A percentile compares a stretch with the other conserved stretches of the same genome.
Conservation (phyloP, 225 moss, liverwort and hornwort species). For the Marchantia paleacea region DNA sequence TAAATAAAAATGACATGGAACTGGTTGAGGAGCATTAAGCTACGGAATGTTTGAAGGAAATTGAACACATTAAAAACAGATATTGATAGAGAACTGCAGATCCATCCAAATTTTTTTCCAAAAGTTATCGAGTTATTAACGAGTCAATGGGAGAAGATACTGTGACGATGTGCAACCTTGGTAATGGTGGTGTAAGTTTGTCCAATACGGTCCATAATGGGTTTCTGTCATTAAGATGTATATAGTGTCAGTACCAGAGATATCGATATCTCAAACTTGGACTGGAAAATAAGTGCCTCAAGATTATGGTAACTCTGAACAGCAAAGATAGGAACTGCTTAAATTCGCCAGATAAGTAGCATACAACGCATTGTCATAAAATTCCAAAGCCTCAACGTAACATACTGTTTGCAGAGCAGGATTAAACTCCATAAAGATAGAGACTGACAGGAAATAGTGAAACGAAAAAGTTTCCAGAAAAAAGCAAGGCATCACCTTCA, state of each 20-base stretch:
- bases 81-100: too few relatives aligned
- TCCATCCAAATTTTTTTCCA: too few relatives aligned
- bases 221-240: conserved; percentile 61
- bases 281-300: background rate
- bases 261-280: too few relatives aligned
- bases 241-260: background rate
- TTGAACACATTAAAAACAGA: too few relatives aligned
- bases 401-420: background rate
- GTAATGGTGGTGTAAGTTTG: conserved; percentile 70
- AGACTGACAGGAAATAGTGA: background rate
- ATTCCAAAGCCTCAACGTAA: background rate
- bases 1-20: too few relatives aligned
- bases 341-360: background rate
- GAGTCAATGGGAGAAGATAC: background rate
- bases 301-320: too few relatives aligned
- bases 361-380: background rate
- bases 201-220: conserved; percentile 92
- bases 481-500: conserved; percentile 51
- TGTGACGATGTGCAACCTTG: conserved; percentile 47
- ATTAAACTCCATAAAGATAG: background rate
- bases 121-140: too few relatives aligned
- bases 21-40: too few relatives aligned
- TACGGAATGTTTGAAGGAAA: too few relatives aligned
- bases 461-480: background rate
- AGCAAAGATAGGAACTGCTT: background rate